Evolutionary conservation across 176 grass and related monocot genomes (phyloP), one percentile per base, ranked within the genome.

Genomic region (Triticum aestivum): DNA sequence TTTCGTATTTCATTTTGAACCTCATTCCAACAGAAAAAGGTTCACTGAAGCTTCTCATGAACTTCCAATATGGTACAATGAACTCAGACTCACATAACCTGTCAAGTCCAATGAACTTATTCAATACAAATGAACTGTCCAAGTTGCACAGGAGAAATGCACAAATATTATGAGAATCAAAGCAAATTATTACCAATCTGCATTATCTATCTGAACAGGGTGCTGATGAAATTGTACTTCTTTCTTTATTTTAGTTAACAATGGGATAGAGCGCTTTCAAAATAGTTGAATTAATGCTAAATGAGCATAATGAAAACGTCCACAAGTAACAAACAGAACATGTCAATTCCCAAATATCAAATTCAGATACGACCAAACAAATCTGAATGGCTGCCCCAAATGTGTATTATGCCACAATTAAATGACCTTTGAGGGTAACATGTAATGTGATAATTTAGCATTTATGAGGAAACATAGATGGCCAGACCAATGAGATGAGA

Each of bases 51-150:
- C 92, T 92, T 88, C 87, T 94, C 17, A 76, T 84, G 75, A 92
- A 96, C 78, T 96, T 98, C 90, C 96, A 91, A 78, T 90, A 92
- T 24, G 96, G 93, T 75, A 98, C 76, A 84, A 98, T 91, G 76
- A 96, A 96, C 78, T 92, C 88, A 38, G 92, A 90, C 39, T 90
- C 85, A n/a, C 79, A 85, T 87, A 88, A 86, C 70, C 96, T 98
- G 88, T 49, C 67, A 74, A 75, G 52, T 77, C 51, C 80, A 86
- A 84, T 73, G 29, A 65, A 85, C 33, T 54, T 73, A 67, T 79
- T 69, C 7, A 38, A 69, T 9, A 69, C 20, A 66, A 65, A 66
- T 32, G 17, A 39, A 70, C 33, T 38, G 18, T 3, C 34, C 34
- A 76, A 70, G 65, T 78, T 83, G 67, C 24, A 74, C 64, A 44